Evolutionary conservation across 371 early-diverging fungal genomes (phyloP), one percentile per base, ranked within the genome.

Genomic region (Mortierella sp.): DNA sequence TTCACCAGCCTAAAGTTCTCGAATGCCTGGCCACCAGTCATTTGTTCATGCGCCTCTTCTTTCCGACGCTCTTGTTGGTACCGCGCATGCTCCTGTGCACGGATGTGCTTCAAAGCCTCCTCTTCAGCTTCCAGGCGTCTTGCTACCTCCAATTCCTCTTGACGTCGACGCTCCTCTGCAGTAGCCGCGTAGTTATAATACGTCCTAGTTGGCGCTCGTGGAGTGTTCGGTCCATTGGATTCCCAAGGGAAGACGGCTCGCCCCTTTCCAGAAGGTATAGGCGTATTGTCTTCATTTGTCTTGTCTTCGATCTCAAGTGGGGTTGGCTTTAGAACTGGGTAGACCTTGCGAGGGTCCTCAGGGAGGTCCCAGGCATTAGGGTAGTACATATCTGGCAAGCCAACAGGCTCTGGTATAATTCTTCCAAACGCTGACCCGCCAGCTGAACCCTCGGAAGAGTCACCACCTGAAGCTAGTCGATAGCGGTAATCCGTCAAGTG

Each of bases 1-100:
- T 81, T 81, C 35, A 81, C 83, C 55, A 81, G 24, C 60, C 77
- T 69, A 57, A 81, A 81, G 73, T 67, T 66, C 68, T 81, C 83
- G 28, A 81, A 76, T 5, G 77, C 83, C 22, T 81, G 83, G 8
- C 73, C 45, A 20, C 83, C 83, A 6, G 83, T 70, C 55, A 47
- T 51, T 35, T 58, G n/a, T 57, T 73, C 77, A 3, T 66, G 77
- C 5, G 62, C 71, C n/a, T 73, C 77, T 37, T 81, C 73, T 24
- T 43, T 68, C 47, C 30, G 54, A 9, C 83, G 83, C 37, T 81
- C 77, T n/a, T 55, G 70, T 28, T 76, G 70, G n/a, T 76, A 81
- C 18, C 83, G 65, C 8, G 65, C 70, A 3, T 66, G 32, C 57
- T 81, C 83, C 57, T 81, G 62, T 1, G 24, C 60, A 5, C 73